A percentile compares a stretch with the other conserved stretches of the same genome.
These are phyloP conservation scores for Hamamelis virginiana DNA, from an alignment of 164 flowering plant genomes.

Conservation along the genomic window DNA sequence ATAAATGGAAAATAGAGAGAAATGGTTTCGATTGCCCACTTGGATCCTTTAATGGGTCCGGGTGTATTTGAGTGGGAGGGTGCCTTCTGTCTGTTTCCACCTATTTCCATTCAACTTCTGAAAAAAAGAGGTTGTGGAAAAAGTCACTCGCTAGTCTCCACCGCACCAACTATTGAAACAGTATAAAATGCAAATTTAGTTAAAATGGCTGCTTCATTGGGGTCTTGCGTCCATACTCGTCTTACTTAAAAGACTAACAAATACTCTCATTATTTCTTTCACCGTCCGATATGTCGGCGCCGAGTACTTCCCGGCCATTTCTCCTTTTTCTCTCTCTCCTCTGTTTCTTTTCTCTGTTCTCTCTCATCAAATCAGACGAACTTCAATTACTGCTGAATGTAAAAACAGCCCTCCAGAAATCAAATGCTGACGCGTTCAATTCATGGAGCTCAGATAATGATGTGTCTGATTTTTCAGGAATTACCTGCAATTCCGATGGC, in stretches of 20 bases:
- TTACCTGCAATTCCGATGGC: conserved; percentile 27
- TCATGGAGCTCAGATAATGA: conserved; percentile 33
- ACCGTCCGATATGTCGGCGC: conserved; percentile 12
- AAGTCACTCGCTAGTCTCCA: too few relatives aligned
- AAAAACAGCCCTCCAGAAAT: conserved; percentile 32
- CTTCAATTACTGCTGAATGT: conserved; percentile 34
- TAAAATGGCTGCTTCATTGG: background rate
- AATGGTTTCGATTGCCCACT: too few relatives aligned
- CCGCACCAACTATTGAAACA: too few relatives aligned
- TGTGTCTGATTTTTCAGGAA: conserved; percentile 40
- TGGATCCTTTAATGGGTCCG: too few relatives aligned
- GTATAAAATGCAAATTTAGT: background rate
- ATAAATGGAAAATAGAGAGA: too few relatives aligned
- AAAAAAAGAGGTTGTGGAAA: too few relatives aligned
- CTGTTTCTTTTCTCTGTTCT: conserved; percentile 9
- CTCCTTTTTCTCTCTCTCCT: conserved; percentile 7
- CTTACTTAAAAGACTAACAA: background rate
- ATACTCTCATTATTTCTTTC: background rate
- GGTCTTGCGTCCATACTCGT: background rate
- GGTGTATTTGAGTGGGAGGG: too few relatives aligned
- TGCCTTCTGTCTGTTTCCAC: too few relatives aligned
- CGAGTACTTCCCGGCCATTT: background rate
- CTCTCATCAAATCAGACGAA: conserved; percentile 31
- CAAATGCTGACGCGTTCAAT: conserved; percentile 29
- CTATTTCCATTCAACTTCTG: too few relatives aligned